Conservation (phyloP, 805 yeast genomes). For the Blastobotrys mokoenaii region DNA sequence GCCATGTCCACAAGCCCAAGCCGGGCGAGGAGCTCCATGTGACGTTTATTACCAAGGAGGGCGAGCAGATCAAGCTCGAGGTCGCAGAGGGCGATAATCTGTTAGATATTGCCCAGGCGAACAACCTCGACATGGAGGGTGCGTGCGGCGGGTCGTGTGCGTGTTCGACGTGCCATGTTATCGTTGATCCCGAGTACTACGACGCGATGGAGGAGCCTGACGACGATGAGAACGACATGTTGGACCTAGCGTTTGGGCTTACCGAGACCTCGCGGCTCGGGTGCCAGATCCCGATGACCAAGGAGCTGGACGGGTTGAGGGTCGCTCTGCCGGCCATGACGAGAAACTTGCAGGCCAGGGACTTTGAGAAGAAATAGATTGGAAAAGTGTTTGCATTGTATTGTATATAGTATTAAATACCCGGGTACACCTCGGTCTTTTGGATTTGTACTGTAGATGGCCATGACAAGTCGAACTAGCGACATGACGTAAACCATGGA, state of each 20-base stretch:
- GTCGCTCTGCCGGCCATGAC: conserved; percentile 98
- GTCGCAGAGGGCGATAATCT: conserved; percentile 89
- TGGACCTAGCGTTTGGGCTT: conserved; percentile 93
- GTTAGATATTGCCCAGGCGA: conserved; percentile 89
- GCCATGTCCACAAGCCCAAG: conserved; percentile 82
- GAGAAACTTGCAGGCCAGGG: conserved; percentile 76
- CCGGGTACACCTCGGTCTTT: too few species aligned
- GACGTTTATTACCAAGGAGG: conserved; percentile 89
- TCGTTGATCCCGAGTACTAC: conserved; percentile 90
- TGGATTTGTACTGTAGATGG: too few species aligned
- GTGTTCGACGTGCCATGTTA: conserved; percentile 95
- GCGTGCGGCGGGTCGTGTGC: conserved; percentile 99
- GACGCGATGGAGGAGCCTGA: conserved; percentile 90
- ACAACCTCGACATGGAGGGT: conserved; percentile 88
- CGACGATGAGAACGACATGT: conserved; percentile 97
- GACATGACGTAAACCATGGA: too few species aligned
- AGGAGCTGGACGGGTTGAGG: conserved; percentile 85
- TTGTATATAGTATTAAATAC: not conserved
- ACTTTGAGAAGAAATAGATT: conserved; percentile 39
- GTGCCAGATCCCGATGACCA: conserved; percentile 84
- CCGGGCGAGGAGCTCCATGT: conserved; percentile 88
- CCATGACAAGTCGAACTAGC: too few species aligned
- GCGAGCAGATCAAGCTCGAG: conserved; percentile 70
- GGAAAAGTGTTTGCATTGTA: not conserved
- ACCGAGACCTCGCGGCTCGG: conserved; percentile 96